A percentile compares a stretch with the other conserved stretches of the same genome.
Conservation (phyloP, 257 asterid genomes). For the Lantana camara region DNA sequence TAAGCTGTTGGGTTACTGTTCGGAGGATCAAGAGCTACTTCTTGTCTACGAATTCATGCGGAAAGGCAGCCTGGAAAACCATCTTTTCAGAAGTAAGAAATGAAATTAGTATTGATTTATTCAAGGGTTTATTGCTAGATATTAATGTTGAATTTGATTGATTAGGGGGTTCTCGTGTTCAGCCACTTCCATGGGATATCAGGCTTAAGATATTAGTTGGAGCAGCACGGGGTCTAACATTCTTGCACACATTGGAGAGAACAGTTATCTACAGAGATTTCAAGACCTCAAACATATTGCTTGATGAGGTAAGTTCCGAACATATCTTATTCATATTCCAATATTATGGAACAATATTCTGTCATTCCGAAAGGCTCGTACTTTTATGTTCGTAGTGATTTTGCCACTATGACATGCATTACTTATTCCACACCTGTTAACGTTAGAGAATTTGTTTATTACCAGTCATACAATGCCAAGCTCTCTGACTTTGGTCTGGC, state of each 20-base stretch:
- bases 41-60: constrained; percentile 89
- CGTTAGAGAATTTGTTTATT: not conserved
- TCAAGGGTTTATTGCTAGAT: too few species aligned
- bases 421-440: too few species aligned
- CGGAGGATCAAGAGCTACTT: constrained; percentile 76
- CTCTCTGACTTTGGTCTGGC: constrained; percentile 60
- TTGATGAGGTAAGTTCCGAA: constrained; percentile 50
- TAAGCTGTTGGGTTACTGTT: constrained; percentile 75
- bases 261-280: constrained; percentile 54
- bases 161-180: constrained; percentile 51
- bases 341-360: too few species aligned
- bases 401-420: too few species aligned
- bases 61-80: constrained; percentile 97
- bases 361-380: too few species aligned
- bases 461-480: constrained; percentile 55
- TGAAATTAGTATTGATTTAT: too few species aligned
- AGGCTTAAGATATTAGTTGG: constrained; percentile 54
- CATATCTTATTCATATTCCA: too few species aligned
- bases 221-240: constrained; percentile 57
- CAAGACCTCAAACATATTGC: constrained; percentile 62
- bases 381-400: too few species aligned
- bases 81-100: constrained; percentile 84
- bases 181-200: constrained; percentile 53
- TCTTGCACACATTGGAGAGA: constrained; percentile 46
- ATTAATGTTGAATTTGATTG: constrained; percentile 4